These are phyloP conservation scores for Rhizopogon vinicolor DNA, from an alignment of 768 basidiomycete species.

Conservation along the genomic window DNA sequence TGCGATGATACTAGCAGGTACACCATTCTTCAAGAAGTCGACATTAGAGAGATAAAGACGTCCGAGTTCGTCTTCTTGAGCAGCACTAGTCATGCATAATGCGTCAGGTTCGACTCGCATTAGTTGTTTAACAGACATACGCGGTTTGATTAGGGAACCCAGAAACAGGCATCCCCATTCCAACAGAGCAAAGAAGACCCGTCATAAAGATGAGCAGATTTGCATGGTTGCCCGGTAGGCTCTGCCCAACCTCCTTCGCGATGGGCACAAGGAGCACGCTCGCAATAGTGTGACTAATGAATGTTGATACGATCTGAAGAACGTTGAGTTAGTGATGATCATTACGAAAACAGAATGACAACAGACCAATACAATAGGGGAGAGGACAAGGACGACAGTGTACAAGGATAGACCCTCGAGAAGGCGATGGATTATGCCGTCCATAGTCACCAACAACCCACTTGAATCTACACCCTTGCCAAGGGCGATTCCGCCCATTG, in stretches of 20 bases:
- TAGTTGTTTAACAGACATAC: slow-evolving; percentile 42
- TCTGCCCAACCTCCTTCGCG: slow-evolving; percentile 84
- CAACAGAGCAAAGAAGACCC: slow-evolving; percentile 86
- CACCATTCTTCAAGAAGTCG: slow-evolving; percentile 91
- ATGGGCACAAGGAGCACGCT: slow-evolving; percentile 96
- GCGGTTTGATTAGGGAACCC: slow-evolving; percentile 99
- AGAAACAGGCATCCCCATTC: slow-evolving; percentile 98
- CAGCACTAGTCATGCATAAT: slow-evolving; percentile 49
- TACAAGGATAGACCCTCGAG: slow-evolving; percentile 64
- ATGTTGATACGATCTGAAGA: slow-evolving; percentile 78
- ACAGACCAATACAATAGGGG: slow-evolving; percentile 65
- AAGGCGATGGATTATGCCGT: slow-evolving; percentile 50
- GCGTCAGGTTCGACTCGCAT: background rate
- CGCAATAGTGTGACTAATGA: slow-evolving; percentile 97
- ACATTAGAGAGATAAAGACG: slow-evolving; percentile 78
- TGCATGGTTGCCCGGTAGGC: slow-evolving; percentile 59
- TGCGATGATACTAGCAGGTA: slow-evolving; percentile 91
- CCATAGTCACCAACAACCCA: slow-evolving; percentile 80
- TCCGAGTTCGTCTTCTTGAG: slow-evolving; percentile 93
- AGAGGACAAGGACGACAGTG: slow-evolving; percentile 66
- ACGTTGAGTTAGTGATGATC: background rate
- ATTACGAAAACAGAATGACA: background rate
- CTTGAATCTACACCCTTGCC: slow-evolving; percentile 91
- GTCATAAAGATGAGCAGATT: slow-evolving; percentile 93
- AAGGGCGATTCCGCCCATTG: slow-evolving; percentile 97